Evolutionary conservation across 495 filamentous ascomycete species (phyloP), one percentile per base, ranked within the genome.

Genomic region (Penicillium canescens): DNA sequence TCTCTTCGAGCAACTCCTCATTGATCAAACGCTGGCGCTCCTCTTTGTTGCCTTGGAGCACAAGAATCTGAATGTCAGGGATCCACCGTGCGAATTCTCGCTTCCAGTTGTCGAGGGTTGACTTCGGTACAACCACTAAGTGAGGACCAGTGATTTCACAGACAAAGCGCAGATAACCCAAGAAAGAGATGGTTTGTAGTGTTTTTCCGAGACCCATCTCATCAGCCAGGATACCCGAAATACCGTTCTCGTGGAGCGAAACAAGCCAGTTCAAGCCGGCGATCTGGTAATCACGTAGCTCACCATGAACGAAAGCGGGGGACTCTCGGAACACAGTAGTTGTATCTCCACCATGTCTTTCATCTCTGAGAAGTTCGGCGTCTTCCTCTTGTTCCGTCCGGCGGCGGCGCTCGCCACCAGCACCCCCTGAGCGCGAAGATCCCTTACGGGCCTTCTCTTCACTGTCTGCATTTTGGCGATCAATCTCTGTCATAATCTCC

Each of bases 191-290:
- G 0, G 92, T 97, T 74, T 97, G 92, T 42, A 97, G 70, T 2
- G 92, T 97, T 76, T 97, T 97, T 42, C 92, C 92, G 24, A 97
- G 72, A 63, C 92, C 92, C 92, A 97, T 97, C 73, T 98, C 94
- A 68, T 98, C 94, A 48, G 94, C 94, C 50, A 98, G 73, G 53
- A 98, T 98, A 47, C 94, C 94, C 21, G 93, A 97, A 60, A 98
- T 98, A 72, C 94, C 94, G 64, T 98, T 98, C 72, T 98, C 94
- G 64, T 98, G 94, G 10, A 98, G 80, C 2, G 92, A 96, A 54
- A 98, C 90, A n/a, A 98, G 83, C 94, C 94, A 98, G 63, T 98
- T 98, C 55, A 98, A 67, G 48, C 94, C 94, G 12, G 88, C 87
- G 58, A 98, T 78, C 68, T 98, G 94, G 67, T 98, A 98, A 61